A percentile compares a stretch with the other conserved stretches of the same genome.
phyloP scores from a whole-genome alignment of 2,329 filamentous ascomycete genomes.

The Calcarisporium arbuscula region DNA sequence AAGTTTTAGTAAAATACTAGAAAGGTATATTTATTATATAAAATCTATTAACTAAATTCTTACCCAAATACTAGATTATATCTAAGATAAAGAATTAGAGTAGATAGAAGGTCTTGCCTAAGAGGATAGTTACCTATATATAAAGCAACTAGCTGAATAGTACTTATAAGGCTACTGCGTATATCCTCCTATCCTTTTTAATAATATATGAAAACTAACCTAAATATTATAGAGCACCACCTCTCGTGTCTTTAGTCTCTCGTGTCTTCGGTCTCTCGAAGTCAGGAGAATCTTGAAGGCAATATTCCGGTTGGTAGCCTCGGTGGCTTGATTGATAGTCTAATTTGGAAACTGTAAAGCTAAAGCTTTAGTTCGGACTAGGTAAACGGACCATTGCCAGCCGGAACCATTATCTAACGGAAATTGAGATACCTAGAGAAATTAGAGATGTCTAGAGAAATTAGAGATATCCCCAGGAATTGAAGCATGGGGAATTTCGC shows the following conservation, averaged over 20 bases:
- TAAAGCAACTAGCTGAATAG: slow-evolving; percentile 7
- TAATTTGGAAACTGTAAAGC: too few relatives aligned
- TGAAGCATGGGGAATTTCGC: too few relatives aligned
- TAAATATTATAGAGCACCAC: slow-evolving; percentile 10
- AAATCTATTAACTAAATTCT: not conserved
- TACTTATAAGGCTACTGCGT: slow-evolving; percentile 10
- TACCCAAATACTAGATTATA: slow-evolving; percentile 8
- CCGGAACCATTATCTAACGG: too few relatives aligned
- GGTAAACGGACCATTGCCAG: too few relatives aligned
- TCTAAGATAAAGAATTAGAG: slow-evolving; percentile 16
- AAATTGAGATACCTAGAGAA: too few relatives aligned
- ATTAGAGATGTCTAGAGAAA: too few relatives aligned
- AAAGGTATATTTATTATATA: slow-evolving; percentile 7
- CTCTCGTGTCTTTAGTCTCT: too few relatives aligned
- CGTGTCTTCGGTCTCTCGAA: slow-evolving; percentile 1
- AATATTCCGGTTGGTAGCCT: not conserved
- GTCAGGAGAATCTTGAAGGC: not conserved
- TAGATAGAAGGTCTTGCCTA: slow-evolving; percentile 15
- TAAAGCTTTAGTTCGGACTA: too few relatives aligned
- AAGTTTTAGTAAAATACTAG: slow-evolving; percentile 12
- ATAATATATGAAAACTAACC: not conserved
- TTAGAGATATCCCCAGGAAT: too few relatives aligned
- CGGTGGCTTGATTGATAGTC: slow-evolving; percentile 5
- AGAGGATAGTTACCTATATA: slow-evolving; percentile 16
- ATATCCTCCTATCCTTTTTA: slow-evolving; percentile 1